Base-by-base conservation (phyloP, 1,139 yeast genomes). In the Blastobotrys ciferrii region DNA sequence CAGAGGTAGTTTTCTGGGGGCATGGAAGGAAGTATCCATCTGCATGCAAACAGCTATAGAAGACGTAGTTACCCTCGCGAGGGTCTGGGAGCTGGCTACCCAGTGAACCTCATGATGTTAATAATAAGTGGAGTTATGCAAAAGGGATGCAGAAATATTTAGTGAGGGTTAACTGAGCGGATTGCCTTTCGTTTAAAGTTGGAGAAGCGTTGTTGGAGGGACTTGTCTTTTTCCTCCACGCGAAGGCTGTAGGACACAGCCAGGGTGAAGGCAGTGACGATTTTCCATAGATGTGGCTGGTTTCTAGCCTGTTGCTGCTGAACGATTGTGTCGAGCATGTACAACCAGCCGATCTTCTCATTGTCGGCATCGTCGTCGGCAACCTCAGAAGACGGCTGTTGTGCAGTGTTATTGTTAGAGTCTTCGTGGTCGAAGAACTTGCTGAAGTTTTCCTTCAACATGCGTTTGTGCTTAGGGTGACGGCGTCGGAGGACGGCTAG, bases 301-400 rank as follows among this genome's bases (percentile, higher is more conserved):
- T 39, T 32, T 4, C 30, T 20, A 13, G 42, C 14, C 19, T 43
- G 28, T 19, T 32, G 25, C 32, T 18, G 20, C 18, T 47, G 35
- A n/a, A 49, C 42, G 13, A 46, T 48, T n/a, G 32, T 17, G 19
- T 57, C 58, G 46, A 55, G 54, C 37, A 55, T 50, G 33, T 58
- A 56, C 15, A 58, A 50, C 61, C 62, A 58, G 23, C 62, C 62
- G 7, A 58, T 48, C 46, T 55, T 58, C 39, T 58, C 62, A 19
- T 49, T 52, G 31, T 54, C 50, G 20, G 58, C 55, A 38, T 55
- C 57, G 41, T 58, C 61, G 39, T 58, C 60, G 9, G 47, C 52
- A 20, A 45, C 48, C 11, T 33, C 31, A 4, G 32, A 25, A n/a
- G 31, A n/a, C n/a, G n/a, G n/a, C n/a, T n/a, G n/a, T 35, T 36